phyloP scores from a whole-genome alignment of 768 basidiomycete species.

The Xanthoconium purpureum region DNA sequence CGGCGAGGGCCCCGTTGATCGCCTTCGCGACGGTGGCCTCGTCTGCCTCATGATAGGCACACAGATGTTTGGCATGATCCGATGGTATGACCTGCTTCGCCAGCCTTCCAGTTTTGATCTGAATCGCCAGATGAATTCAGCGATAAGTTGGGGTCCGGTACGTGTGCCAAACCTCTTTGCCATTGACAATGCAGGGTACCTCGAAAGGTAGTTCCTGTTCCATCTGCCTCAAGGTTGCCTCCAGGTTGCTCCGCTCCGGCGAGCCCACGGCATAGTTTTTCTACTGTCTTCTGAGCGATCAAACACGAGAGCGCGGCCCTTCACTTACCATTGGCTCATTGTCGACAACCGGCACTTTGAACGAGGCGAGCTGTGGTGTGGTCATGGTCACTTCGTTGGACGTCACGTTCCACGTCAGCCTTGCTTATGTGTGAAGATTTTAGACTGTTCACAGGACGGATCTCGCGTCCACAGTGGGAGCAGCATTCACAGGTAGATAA shows the following conservation, averaged over 20 bases:
- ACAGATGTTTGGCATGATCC: conserved; percentile 78
- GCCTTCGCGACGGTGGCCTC: conserved; percentile 69
- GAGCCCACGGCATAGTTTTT: conserved; percentile 77
- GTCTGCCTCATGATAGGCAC: conserved; percentile 87
- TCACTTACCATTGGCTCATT: conserved; percentile 90
- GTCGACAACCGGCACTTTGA: conserved; percentile 79
- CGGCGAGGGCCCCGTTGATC: conserved; percentile 83
- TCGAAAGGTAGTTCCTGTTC: conserved; percentile 82
- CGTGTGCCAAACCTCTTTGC: conserved; percentile 60
- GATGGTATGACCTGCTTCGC: conserved; percentile 83
- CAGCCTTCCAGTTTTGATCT: conserved; percentile 80
- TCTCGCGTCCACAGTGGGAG: conserved; percentile 3
- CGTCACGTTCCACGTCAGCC: background rate
- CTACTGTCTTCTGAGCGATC: conserved; percentile 36
- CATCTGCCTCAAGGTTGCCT: conserved; percentile 76
- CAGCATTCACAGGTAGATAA: background rate
- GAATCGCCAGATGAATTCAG: conserved; percentile 4
- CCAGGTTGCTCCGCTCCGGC: conserved; percentile 67
- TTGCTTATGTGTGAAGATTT: background rate
- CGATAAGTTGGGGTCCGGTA: background rate
- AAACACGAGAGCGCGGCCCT: background rate
- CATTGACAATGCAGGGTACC: conserved; percentile 91
- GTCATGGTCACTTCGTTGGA: conserved; percentile 42
- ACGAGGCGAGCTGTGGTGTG: conserved; percentile 75
- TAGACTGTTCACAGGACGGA: conserved; percentile 10